Conservation (phyloP, 2,329 filamentous ascomycete genomes). For the Aspergillus sergii region DNA sequence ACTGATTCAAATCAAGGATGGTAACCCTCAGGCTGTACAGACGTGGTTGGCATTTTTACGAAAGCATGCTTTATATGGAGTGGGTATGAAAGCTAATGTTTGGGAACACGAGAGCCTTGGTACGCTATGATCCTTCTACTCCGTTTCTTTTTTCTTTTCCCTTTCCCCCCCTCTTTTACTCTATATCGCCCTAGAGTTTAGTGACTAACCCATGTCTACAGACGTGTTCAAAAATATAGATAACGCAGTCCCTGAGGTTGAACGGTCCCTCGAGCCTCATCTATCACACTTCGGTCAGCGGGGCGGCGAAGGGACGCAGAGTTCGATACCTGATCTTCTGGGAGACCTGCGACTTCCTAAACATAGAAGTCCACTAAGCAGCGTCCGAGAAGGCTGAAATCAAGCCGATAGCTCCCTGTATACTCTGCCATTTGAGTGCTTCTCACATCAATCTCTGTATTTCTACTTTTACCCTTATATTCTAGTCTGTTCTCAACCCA, state of each 20-base stretch:
- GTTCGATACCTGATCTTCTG: constrained; percentile 38
- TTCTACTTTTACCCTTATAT: not conserved
- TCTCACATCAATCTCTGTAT: not conserved
- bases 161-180: not conserved
- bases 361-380: constrained; percentile 37
- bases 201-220: constrained; percentile 25
- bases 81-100: constrained; percentile 98
- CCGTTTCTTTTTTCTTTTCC: not conserved
- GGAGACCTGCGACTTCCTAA: constrained; percentile 41
- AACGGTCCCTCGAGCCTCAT: constrained; percentile 43
- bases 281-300: constrained; percentile 46
- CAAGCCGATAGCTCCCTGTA: not conserved
- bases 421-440: not conserved
- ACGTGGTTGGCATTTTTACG: constrained; percentile 89
- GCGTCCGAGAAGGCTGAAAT: constrained; percentile 31
- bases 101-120: constrained; percentile 82
- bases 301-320: constrained; percentile 30
- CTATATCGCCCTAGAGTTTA: not conserved
- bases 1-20: constrained; percentile 90
- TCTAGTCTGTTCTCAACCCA: not conserved
- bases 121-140: constrained; percentile 41
- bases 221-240: constrained; percentile 48
- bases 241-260: constrained; percentile 36
- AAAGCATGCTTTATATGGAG: constrained; percentile 92
- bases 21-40: constrained; percentile 83